These are phyloP conservation scores for Trichoderma sp. DNA, from an alignment of 2,329 filamentous ascomycete species.

Conservation along the genomic window DNA sequence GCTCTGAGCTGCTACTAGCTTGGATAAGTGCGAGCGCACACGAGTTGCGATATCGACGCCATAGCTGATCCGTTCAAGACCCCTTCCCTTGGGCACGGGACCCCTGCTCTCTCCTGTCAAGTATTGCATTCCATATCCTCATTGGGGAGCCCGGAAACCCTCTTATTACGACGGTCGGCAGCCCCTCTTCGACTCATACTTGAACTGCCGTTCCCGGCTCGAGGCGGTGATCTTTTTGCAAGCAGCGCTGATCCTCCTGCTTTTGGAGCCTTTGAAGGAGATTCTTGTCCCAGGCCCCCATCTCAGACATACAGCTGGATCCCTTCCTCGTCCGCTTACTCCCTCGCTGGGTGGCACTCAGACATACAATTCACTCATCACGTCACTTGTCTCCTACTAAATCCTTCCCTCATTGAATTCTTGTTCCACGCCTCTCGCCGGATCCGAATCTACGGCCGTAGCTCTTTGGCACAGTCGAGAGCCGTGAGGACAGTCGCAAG, in stretches of 20 bases:
- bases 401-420: background rate
- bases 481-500: background rate
- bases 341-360: slow-evolving; percentile 9
- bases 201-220: slow-evolving; percentile 12
- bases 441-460: slow-evolving; percentile 9
- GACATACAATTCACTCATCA: background rate
- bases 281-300: background rate
- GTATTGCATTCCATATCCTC: slow-evolving; percentile 9
- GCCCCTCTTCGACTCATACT: slow-evolving; percentile 21
- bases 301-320: slow-evolving; percentile 12
- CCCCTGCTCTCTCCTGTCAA: background rate
- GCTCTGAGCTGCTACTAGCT: background rate
- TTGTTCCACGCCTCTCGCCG: background rate
- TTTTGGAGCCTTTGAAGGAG: slow-evolving; percentile 10
- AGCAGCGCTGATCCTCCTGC: slow-evolving; percentile 20
- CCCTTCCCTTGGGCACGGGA: slow-evolving; percentile 6
- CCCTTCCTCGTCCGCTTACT: slow-evolving; percentile 11
- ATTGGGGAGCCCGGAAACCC: slow-evolving; percentile 11
- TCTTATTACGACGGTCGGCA: slow-evolving; percentile 22
- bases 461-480: slow-evolving; percentile 3
- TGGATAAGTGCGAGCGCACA: background rate
- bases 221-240: slow-evolving; percentile 17
- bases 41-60: slow-evolving; percentile 6
- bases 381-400: slow-evolving; percentile 11
- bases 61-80: slow-evolving; percentile 1